A percentile compares a stretch with the other conserved stretches of the same genome.
phyloP scores from a whole-genome alignment of 129 eudicot genomes.

The Rutidosis leptorrhynchoides region DNA sequence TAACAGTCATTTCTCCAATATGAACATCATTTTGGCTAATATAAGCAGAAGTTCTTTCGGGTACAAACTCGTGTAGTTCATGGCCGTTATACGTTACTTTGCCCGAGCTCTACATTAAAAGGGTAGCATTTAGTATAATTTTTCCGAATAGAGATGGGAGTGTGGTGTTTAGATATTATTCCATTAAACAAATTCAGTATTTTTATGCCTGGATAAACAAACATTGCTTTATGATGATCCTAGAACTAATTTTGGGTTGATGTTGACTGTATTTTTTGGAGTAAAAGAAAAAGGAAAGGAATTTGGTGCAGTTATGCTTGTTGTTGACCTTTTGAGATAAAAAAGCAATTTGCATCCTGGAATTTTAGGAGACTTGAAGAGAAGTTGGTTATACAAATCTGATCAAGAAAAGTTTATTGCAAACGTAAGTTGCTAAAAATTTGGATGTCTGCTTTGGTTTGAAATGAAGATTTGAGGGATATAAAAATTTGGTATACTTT shows the following conservation, averaged over 20 bases:
- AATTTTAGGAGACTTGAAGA: neutral
- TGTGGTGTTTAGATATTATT: neutral
- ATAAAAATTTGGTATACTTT: neutral
- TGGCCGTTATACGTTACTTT: slow-evolving; percentile 73
- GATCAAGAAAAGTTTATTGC: neutral
- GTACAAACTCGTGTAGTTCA: slow-evolving; percentile 56
- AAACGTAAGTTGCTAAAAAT: neutral
- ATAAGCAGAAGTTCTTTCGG: slow-evolving; percentile 67
- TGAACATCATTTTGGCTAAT: slow-evolving; percentile 73
- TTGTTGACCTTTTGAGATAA: neutral
- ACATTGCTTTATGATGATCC: neutral
- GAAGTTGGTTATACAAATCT: neutral
- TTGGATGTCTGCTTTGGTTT: neutral
- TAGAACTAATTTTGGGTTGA: neutral
- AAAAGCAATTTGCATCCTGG: neutral
- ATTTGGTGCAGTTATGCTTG: neutral
- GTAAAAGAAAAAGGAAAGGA: neutral
- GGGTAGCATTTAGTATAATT: neutral
- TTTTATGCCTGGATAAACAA: neutral
- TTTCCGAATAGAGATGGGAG: neutral
- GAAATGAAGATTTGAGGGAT: neutral
- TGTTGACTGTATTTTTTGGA: neutral
- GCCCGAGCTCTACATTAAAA: slow-evolving; percentile 41
- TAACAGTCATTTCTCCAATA: slow-evolving; percentile 79
- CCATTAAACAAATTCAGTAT: neutral